phyloP scores from a whole-genome alignment of 768 basidiomycete genomes.

The Hygrophorus russula region DNA sequence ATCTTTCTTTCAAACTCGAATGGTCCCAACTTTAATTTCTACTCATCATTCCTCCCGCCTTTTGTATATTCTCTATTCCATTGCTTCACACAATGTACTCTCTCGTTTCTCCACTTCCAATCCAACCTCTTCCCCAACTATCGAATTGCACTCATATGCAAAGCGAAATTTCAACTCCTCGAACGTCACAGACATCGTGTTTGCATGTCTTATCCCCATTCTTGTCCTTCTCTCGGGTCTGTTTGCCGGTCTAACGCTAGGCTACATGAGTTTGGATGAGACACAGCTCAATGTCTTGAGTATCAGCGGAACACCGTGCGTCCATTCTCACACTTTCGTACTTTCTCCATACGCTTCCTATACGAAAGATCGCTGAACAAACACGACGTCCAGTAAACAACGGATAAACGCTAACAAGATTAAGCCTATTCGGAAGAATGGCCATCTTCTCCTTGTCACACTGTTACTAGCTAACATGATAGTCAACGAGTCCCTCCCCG shows the following conservation, averaged over 20 bases:
- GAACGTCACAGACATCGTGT: constrained; percentile 22
- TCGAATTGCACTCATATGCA: neutral
- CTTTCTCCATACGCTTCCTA: constrained; percentile 1
- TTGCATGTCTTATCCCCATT: constrained; percentile 61
- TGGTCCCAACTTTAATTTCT: too few relatives aligned
- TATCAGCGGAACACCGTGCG: constrained; percentile 75
- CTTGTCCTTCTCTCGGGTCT: constrained; percentile 76
- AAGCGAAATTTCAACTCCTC: constrained; percentile 18
- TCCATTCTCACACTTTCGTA: constrained; percentile 4
- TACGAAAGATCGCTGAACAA: constrained; percentile 3
- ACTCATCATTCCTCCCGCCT: too few relatives aligned
- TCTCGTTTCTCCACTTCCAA: too few relatives aligned
- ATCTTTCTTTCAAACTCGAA: too few relatives aligned
- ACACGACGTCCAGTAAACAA: constrained; percentile 46
- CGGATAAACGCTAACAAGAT: constrained; percentile 75
- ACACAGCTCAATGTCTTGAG: constrained; percentile 84
- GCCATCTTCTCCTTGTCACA: constrained; percentile 74
- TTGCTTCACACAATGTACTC: too few relatives aligned
- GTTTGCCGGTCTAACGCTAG: constrained; percentile 86
- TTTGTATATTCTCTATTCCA: too few relatives aligned
- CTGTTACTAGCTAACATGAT: constrained; percentile 87
- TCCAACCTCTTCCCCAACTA: too few relatives aligned
- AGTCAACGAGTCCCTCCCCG: constrained; percentile 78
- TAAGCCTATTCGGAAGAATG: constrained; percentile 75
- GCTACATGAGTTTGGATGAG: constrained; percentile 89